Conservation (phyloP, 306 rosid species). For the Luffa aegyptiaca region DNA sequence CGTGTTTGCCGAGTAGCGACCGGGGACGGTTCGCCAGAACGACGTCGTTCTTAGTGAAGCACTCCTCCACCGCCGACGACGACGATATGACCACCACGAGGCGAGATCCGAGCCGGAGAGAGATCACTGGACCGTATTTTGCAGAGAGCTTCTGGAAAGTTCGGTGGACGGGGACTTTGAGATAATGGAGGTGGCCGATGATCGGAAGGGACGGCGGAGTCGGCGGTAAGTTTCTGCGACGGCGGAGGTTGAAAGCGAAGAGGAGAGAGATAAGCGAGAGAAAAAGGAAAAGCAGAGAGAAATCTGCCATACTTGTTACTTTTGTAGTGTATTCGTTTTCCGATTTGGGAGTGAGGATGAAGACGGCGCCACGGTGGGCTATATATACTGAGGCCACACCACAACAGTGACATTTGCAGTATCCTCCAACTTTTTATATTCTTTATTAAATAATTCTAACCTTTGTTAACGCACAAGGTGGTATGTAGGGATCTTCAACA, state of each 20-base stretch:
- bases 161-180: constrained; percentile 34
- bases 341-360: background rate
- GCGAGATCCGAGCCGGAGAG: constrained; percentile 27
- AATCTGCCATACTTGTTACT: background rate
- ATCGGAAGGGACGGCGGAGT: constrained; percentile 38
- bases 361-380: background rate
- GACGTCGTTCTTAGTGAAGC: constrained; percentile 62
- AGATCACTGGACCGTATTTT: constrained; percentile 30
- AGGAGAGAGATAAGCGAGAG: constrained; percentile 18
- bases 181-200: constrained; percentile 50
- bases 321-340: background rate
- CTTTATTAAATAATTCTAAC: background rate
- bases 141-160: constrained; percentile 26
- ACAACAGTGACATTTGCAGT: background rate
- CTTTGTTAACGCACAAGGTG: no score
- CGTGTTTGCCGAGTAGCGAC: constrained; percentile 17
- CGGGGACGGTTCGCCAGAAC: constrained; percentile 41
- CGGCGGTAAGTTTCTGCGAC: constrained; percentile 36
- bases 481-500: no score
- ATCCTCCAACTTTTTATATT: background rate
- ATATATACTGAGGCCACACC: background rate
- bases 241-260: constrained; percentile 16
- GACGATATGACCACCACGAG: constrained; percentile 43
- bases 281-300: background rate
- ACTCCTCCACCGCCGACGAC: constrained; percentile 34